These are phyloP conservation scores for Moelleriella libera DNA, from an alignment of 2,329 filamentous ascomycete species.

Conservation along the genomic window DNA sequence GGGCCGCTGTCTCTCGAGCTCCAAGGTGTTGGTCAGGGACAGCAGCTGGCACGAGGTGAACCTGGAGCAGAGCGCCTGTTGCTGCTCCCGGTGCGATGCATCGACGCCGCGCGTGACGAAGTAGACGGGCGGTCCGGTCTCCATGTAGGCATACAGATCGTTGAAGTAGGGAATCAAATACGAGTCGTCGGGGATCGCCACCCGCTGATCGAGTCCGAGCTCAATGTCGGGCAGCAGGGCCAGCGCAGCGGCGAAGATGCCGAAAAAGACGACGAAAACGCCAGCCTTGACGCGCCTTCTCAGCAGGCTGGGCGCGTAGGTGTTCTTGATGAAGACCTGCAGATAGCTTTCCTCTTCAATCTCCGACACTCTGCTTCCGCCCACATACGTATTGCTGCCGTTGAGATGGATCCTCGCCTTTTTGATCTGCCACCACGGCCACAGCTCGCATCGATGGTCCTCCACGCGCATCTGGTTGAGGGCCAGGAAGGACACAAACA, in stretches of 20 bases:
- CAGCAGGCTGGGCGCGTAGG: constrained; percentile 72
- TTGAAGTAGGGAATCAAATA: constrained; percentile 96
- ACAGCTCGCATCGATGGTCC: constrained; percentile 75
- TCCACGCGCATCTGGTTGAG: constrained; percentile 88
- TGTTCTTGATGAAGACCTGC: constrained; percentile 79
- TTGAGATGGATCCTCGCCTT: constrained; percentile 56
- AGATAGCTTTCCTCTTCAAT: constrained; percentile 71
- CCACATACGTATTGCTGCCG: constrained; percentile 36
- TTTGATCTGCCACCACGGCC: constrained; percentile 76
- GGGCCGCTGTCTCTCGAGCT: constrained; percentile 84
- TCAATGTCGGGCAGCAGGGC: constrained; percentile 74
- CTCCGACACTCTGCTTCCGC: constrained; percentile 48
- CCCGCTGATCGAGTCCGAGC: constrained; percentile 84
- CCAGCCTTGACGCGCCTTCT: constrained; percentile 65
- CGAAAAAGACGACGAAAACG: constrained; percentile 71
- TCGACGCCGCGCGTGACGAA: constrained; percentile 82
- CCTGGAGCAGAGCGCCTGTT: constrained; percentile 78
- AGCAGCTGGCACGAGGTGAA: constrained; percentile 79
- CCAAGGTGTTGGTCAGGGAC: constrained; percentile 78
- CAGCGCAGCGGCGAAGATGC: constrained; percentile 71
- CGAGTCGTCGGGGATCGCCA: constrained; percentile 84
- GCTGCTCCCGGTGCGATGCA: constrained; percentile 57
- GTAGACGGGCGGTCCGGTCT: constrained; percentile 85
- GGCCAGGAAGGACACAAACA: constrained; percentile 86
- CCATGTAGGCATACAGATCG: constrained; percentile 85